Base-by-base conservation (phyloP, 345 rosid genomes). In the Gossypium ekmanianum region DNA sequence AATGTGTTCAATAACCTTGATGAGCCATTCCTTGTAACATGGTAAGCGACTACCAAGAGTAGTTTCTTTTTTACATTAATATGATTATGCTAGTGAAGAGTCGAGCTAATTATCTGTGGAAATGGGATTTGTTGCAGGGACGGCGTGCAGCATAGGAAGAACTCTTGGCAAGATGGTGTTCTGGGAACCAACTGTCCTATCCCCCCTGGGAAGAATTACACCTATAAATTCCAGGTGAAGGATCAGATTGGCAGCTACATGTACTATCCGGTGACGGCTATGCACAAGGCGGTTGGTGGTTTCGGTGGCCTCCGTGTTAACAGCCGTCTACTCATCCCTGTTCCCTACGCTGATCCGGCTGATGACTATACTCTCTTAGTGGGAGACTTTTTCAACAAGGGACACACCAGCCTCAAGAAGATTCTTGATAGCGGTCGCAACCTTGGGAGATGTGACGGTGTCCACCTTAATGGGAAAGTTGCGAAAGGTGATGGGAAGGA, bases 131-230 rank as follows among this genome's bases (percentile, higher is more conserved):
- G 10, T 77, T 70, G 45, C 77, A 87, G 96, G 98, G 83, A 56
- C 52, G 98, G 98, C 2, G 47, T 93, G 68, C 98, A 93, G 71
- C 95, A 91, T 56, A 87, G 95, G 82, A 93, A 91, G 83, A 93
- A 93, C 79, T 87, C 88, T 0, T 93, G 94, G 97, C 92, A 85
- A 67, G 98, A 93, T 50, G 98, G 98, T 9, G 45, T 78, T 7
- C 58, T 74, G 0, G 98, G 97, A 22, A 91, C 95, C 24, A 85
- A 85, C 62, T 93, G 97, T 80, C 97, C 98, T 0, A 91, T 91
- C 70, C 81, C 62, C 1, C 85, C 97, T 0, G 92, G 98, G 6
- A 79, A 83, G 56, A 93, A 93, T 85, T 86, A 13, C 84, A 91
- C 98, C 18, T 93, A 89, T 81, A 85, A 79, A 24, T 91, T 89